Evolutionary conservation across 305 asterid genomes (phyloP), one percentile per base, ranked within the genome.

Genomic region (Fraxinus nigra): DNA sequence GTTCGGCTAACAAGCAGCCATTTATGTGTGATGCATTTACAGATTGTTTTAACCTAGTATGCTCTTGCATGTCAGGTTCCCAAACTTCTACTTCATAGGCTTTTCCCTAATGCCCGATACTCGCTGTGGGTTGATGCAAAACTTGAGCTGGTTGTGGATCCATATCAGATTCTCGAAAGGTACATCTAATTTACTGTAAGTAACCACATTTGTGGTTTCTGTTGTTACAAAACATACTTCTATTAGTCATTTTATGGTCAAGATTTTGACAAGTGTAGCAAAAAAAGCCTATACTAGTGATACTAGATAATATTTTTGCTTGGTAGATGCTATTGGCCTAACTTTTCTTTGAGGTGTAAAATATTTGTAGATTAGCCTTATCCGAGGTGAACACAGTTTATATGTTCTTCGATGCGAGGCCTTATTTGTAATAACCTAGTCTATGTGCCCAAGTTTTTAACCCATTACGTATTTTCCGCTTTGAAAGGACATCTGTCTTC

Each of bases 101-200:
- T 94, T 85, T 94, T 90, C 73, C 98, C 97, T 1, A 91, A 88
- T 83, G 87, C 92, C 33, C 92, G 91, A 28, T 94, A 94, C 86
- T 94, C 98, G 30, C 70, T 94, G 79, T 94, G 98, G 97, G 84
- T 94, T 43, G 98, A 94, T 87, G 98, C 97, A 79, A 94, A 94
- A 84, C 95, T 94, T 76, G 94, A 94, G 87, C 93, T 94, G 73
- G 91, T 91, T 79, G 97, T 92, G 81, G 98, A 94, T 87, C 98
- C 98, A 72, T 83, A 90, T 85, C 93, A 90, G 88, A 87, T 92
- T 85, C 95, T 92, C 8, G 98, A 94, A 89, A 92, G 98, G 98
- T 90, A 85, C 76, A 72, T 82, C 46, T 76, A 65, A 28, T 82
- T 56, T 77, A 24, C 10, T 43, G 9, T 65, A n/a, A 38, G 65